Evolutionary conservation across 2,329 filamentous ascomycete genomes (phyloP).

Genomic region (Chaetomiaceae sp.): DNA sequence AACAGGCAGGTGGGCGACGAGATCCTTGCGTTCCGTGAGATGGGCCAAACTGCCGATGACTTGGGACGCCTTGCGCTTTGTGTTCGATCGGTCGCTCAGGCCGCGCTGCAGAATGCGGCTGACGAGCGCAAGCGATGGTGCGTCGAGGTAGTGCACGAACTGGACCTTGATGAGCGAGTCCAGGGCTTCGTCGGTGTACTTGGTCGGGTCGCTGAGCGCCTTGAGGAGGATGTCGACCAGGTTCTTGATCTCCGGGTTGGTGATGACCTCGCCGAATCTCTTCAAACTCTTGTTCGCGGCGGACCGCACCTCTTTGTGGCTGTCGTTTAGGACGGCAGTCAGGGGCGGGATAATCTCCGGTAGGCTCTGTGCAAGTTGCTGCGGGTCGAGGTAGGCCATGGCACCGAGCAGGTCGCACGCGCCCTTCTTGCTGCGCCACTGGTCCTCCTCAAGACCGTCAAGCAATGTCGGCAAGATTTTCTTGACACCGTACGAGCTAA

Average conservation of each 20-base stretch:
- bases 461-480: conserved; percentile 87
- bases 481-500: conserved; percentile 95
- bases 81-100: conserved; percentile 81
- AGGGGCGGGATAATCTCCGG: conserved; percentile 96
- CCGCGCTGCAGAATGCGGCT: conserved; percentile 94
- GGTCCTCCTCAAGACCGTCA: conserved; percentile 84
- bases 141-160: conserved; percentile 97
- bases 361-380: conserved; percentile 84
- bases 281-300: conserved; percentile 95
- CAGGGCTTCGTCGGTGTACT: conserved; percentile 90
- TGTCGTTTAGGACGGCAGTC: conserved; percentile 91
- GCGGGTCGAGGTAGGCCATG: conserved; percentile 96
- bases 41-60: conserved; percentile 98
- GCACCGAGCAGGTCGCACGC: conserved; percentile 94
- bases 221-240: conserved; percentile 89
- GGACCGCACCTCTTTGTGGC: conserved; percentile 89
- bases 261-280: conserved; percentile 97
- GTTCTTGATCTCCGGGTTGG: conserved; percentile 92
- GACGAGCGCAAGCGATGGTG: conserved; percentile 88
- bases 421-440: conserved; percentile 98
- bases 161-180: conserved; percentile 96
- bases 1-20: conserved; percentile 83
- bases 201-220: conserved; percentile 93
- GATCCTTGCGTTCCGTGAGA: conserved; percentile 91
- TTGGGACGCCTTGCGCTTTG: conserved; percentile 92